Percentiles rank a stretch among this genome's conserved stretches.
Conservation (phyloP, 768 basidiomycete genomes). For the Leccinum subtestaceum region DNA sequence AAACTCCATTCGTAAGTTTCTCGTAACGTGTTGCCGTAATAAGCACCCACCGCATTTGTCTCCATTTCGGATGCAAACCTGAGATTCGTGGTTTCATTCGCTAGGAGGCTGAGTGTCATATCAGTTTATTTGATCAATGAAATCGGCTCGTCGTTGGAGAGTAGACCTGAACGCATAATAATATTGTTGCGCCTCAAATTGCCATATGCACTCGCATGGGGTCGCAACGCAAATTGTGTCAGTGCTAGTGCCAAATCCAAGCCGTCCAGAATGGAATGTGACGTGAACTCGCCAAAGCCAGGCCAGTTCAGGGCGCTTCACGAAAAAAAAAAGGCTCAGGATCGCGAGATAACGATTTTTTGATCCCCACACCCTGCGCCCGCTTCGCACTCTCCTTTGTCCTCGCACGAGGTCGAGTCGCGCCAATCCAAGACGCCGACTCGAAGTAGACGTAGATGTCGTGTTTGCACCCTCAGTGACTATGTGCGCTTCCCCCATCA, state of each 20-base stretch:
- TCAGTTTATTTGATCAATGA: conserved; percentile 26
- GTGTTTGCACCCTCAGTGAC: not conserved
- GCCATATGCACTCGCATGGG: not conserved
- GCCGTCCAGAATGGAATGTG: conserved; percentile 20
- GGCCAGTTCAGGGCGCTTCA: conserved; percentile 14
- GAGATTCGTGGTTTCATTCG: conserved; percentile 21
- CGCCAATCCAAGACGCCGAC: conserved; percentile 27
- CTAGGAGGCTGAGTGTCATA: conserved; percentile 5
- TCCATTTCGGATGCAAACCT: conserved; percentile 28
- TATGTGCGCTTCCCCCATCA: conserved; percentile 9
- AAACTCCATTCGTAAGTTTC: conserved; percentile 26
- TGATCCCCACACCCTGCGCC: conserved; percentile 1
- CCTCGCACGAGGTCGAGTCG: conserved; percentile 13
- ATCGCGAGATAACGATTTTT: conserved; percentile 35
- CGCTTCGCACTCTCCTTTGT: conserved; percentile 7
- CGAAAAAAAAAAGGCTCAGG: conserved; percentile 11
- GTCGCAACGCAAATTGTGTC: conserved; percentile 10
- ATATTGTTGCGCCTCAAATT: conserved; percentile 4
- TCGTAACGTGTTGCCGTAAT: conserved; percentile 29
- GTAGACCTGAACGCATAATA: not conserved
- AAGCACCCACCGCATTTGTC: conserved; percentile 24
- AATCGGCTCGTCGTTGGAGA: conserved; percentile 21
- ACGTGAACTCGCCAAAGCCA: conserved; percentile 24
- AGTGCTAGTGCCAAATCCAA: not conserved
- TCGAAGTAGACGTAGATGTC: not conserved